These are phyloP conservation scores for Penicillium sp. DNA, from an alignment of 2,329 filamentous ascomycete genomes.

Conservation along the genomic window DNA sequence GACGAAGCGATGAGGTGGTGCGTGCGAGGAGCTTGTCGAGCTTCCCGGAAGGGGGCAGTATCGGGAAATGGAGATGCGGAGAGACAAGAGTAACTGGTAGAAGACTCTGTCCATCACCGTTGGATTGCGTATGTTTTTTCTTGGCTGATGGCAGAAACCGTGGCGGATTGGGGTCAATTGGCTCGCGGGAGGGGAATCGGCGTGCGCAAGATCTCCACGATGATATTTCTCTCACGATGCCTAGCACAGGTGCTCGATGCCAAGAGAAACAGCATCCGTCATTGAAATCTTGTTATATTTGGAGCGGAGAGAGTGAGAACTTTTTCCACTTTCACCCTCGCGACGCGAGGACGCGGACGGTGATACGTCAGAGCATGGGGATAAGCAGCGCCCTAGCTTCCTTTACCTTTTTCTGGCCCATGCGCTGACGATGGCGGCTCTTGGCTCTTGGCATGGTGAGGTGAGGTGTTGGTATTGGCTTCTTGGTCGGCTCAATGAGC, in stretches of 20 bases:
- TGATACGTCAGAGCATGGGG: conserved; percentile 15
- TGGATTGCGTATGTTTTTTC: conserved; percentile 13
- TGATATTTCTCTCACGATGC: background rate
- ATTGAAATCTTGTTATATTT: background rate
- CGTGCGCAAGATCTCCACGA: background rate
- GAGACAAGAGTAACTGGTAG: background rate
- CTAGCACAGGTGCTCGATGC: background rate
- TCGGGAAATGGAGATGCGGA: background rate
- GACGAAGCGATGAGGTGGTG: background rate
- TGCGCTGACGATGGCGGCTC: conserved; percentile 15
- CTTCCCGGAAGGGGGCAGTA: background rate
- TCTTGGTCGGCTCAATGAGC: conserved; percentile 13
- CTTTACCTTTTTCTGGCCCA: conserved; percentile 15
- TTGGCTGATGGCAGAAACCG: conserved; percentile 9
- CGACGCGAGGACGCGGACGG: background rate
- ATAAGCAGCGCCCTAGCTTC: conserved; percentile 17
- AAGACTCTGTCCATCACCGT: conserved; percentile 1
- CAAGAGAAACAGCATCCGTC: background rate
- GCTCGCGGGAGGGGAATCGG: background rate
- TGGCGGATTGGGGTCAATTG: background rate
- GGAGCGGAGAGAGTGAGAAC: background rate
- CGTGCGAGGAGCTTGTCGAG: background rate
- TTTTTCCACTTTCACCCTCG: background rate
- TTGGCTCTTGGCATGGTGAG: conserved; percentile 25
- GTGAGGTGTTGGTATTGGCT: conserved; percentile 11